These are phyloP conservation scores for Clausena lansium DNA, from an alignment of 345 rosid genomes.

Conservation along the genomic window DNA sequence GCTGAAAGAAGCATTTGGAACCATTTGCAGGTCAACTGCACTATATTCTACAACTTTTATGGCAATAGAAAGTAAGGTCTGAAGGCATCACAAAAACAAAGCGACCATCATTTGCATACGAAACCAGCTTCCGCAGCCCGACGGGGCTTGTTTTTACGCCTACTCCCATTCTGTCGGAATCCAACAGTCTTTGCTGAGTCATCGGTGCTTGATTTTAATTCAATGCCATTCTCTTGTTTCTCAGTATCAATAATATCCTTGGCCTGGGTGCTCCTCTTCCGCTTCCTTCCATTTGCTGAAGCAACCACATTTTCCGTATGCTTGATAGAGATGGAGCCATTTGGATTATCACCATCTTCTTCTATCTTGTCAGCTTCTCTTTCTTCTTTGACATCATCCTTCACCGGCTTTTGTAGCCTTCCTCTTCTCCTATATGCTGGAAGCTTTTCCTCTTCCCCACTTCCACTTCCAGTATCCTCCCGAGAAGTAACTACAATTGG, in stretches of 20 bases:
- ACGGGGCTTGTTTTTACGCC: slow-evolving; percentile 76
- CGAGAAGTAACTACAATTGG: slow-evolving; percentile 36
- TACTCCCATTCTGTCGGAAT: slow-evolving; percentile 54
- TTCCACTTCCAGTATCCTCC: slow-evolving; percentile 56
- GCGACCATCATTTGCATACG: slow-evolving; percentile 48
- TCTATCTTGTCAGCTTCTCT: slow-evolving; percentile 34
- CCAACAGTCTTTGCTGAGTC: slow-evolving; percentile 48
- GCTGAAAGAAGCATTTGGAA: slow-evolving; percentile 12
- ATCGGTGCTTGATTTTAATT: slow-evolving; percentile 38
- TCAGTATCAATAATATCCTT: slow-evolving; percentile 32
- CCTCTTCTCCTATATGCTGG: slow-evolving; percentile 60
- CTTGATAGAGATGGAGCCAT: slow-evolving; percentile 34
- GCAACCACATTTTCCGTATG: slow-evolving; percentile 34
- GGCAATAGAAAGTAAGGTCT: neutral
- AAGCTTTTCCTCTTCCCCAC: slow-evolving; percentile 62
- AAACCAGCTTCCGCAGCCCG: slow-evolving; percentile 84
- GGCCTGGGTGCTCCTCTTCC: slow-evolving; percentile 42
- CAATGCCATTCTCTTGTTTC: slow-evolving; percentile 51
- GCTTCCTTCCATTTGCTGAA: slow-evolving; percentile 50
- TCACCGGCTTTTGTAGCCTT: slow-evolving; percentile 60
- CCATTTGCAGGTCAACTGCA: slow-evolving; percentile 4
- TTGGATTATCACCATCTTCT: slow-evolving; percentile 40
- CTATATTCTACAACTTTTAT: neutral
- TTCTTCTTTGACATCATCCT: slow-evolving; percentile 46
- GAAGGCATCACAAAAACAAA: slow-evolving; percentile 10